A percentile compares a stretch with the other conserved stretches of the same genome.
phyloP scores from a whole-genome alignment of 148 eudicot genomes.

The Camellia sinensis region DNA sequence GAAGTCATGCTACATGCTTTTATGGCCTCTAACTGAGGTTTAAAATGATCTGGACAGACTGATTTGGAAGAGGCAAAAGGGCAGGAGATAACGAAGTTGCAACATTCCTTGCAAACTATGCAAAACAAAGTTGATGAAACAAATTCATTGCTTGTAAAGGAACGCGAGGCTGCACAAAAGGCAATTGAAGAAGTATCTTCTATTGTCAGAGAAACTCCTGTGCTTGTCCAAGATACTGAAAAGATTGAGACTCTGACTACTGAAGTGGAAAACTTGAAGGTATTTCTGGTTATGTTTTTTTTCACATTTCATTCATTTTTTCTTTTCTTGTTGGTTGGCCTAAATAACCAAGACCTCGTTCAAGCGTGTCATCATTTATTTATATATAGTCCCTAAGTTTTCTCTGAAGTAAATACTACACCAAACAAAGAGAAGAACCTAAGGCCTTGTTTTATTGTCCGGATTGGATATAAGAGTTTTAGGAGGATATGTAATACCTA shows the following conservation, averaged over 20 bases:
- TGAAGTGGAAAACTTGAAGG: conserved; percentile 80
- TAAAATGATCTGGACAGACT: conserved; percentile 41
- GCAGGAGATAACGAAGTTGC: conserved; percentile 65
- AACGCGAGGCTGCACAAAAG: conserved; percentile 62
- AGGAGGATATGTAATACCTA: too few species aligned
- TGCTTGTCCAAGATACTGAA: conserved; percentile 66
- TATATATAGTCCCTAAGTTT: neutral
- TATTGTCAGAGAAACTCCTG: conserved; percentile 62
- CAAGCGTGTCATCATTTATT: neutral
- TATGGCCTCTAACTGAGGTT: conserved; percentile 4
- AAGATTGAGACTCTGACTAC: conserved; percentile 55
- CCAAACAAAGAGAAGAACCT: neutral
- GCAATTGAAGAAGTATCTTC: conserved; percentile 60
- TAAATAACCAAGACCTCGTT: neutral
- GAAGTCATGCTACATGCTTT: conserved; percentile 2
- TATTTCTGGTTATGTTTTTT: conserved; percentile 20
- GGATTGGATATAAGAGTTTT: too few species aligned
- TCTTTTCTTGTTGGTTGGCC: neutral
- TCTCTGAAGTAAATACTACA: too few species aligned
- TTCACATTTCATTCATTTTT: neutral
- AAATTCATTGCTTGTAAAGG: conserved; percentile 53
- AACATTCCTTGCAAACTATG: conserved; percentile 65
- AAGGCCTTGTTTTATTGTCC: too few species aligned
- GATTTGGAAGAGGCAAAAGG: conserved; percentile 83
- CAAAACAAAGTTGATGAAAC: conserved; percentile 59